Evolutionary conservation across 257 asterid species (phyloP).

Genomic region (Sherardia arvensis): DNA sequence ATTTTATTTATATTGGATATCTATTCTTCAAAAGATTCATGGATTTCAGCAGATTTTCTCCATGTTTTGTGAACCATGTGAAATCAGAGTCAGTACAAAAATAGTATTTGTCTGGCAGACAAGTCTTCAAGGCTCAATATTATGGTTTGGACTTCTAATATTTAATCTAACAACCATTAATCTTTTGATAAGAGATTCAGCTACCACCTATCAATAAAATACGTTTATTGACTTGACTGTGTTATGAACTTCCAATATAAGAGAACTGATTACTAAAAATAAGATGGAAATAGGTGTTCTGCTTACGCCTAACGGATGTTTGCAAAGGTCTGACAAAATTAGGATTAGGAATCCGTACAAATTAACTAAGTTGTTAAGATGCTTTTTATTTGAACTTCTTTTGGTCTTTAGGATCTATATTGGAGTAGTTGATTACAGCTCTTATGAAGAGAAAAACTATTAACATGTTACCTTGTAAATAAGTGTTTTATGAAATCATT

Average conservation of each 20-base stretch:
- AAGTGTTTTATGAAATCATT: not conserved
- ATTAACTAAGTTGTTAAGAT: not conserved
- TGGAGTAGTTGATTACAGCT: not conserved
- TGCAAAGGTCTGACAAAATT: not conserved
- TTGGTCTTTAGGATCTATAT: not conserved
- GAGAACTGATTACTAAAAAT: no score
- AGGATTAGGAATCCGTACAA: not conserved
- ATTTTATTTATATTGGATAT: no score
- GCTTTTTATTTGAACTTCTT: not conserved
- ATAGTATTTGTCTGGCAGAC: not conserved
- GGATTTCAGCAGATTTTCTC: no score
- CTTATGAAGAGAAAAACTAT: not conserved
- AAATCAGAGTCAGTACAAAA: not conserved
- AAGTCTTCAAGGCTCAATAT: no score
- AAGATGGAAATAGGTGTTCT: not conserved
- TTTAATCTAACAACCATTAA: no score
- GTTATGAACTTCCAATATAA: not conserved
- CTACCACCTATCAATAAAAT: no score
- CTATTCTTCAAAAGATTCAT: no score
- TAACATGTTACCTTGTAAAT: not conserved
- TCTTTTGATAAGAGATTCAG: no score
- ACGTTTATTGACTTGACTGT: no score
- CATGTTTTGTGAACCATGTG: not conserved
- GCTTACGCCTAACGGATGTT: not conserved
- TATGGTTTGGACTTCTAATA: no score